These are phyloP conservation scores for Hygrophorus russula DNA, from an alignment of 768 basidiomycete genomes.

Conservation along the genomic window DNA sequence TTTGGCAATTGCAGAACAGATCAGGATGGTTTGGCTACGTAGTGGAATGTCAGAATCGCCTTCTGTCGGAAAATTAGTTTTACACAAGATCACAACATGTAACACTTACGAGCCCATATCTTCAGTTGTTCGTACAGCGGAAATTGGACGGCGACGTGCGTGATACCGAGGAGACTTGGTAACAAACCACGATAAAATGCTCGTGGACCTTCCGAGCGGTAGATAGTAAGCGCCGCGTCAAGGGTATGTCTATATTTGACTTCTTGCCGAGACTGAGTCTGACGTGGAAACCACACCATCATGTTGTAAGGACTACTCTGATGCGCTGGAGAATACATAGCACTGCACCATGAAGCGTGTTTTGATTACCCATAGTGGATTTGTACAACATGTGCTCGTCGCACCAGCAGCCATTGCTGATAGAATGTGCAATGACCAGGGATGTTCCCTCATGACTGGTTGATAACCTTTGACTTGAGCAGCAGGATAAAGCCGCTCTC, in stretches of 20 bases:
- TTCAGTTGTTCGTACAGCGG: conserved; percentile 94
- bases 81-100: background rate
- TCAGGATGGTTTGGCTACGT: conserved; percentile 56
- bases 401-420: conserved; percentile 97
- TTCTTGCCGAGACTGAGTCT: conserved; percentile 82
- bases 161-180: conserved; percentile 87
- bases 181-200: conserved; percentile 94
- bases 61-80: conserved; percentile 20
- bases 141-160: conserved; percentile 95
- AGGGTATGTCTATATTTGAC: conserved; percentile 78
- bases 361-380: conserved; percentile 98
- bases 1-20: conserved; percentile 89
- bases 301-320: conserved; percentile 4
- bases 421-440: conserved; percentile 80
- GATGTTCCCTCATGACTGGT: conserved; percentile 67
- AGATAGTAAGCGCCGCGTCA: conserved; percentile 85
- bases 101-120: conserved; percentile 64
- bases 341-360: conserved; percentile 89
- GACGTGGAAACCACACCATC: conserved; percentile 7
- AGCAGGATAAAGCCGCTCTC: conserved; percentile 62
- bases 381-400: conserved; percentile 85
- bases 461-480: conserved; percentile 82
- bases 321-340: conserved; percentile 4
- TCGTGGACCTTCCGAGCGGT: conserved; percentile 71
- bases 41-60: conserved; percentile 37